Percentiles rank a stretch among this genome's conserved stretches.
Conservation (phyloP, 1,284 basidiomycete genomes). For the Schizophyllum amplum region DNA sequence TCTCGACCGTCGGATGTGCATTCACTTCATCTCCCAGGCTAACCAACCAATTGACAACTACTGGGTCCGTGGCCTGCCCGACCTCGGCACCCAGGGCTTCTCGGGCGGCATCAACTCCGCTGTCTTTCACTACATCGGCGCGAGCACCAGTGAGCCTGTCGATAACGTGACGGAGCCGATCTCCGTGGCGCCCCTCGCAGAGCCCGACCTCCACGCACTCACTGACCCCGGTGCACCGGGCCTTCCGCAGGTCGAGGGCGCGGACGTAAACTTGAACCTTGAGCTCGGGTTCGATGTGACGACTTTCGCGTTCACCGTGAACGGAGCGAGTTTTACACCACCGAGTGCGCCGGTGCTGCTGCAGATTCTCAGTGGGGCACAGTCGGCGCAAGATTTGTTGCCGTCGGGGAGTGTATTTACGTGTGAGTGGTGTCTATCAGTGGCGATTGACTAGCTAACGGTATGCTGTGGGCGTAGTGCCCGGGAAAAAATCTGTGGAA, state of each 20-base stretch:
- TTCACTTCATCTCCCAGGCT: conserved; percentile 21
- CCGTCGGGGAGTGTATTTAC: conserved; percentile 36
- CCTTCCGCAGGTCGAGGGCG: conserved; percentile 22
- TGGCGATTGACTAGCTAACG: no score
- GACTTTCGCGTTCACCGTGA: conserved; percentile 21
- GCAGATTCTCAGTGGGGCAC: conserved; percentile 42
- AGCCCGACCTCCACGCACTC: no score
- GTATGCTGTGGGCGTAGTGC: no score
- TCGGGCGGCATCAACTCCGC: conserved; percentile 24
- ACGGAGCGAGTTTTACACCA: conserved; percentile 25
- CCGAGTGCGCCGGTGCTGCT: conserved; percentile 39
- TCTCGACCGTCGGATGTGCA: conserved; percentile 12
- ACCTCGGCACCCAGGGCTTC: conserved; percentile 15
- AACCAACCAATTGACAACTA: conserved; percentile 31
- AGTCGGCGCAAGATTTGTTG: conserved; percentile 33
- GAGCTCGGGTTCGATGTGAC: conserved; percentile 18
- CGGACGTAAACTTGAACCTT: conserved; percentile 26
- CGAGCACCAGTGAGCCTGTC: no score
- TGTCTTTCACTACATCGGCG: conserved; percentile 26
- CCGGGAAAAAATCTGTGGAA: no score
- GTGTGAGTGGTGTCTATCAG: no score
- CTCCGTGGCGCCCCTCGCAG: not conserved
- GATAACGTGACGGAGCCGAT: not conserved
- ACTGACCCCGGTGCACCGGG: no score
- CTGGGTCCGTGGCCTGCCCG: conserved; percentile 21